Evolutionary conservation across 2,329 filamentous ascomycete species (phyloP), one percentile per base, ranked within the genome.

Genomic region (Neofusicoccum laricinum): DNA sequence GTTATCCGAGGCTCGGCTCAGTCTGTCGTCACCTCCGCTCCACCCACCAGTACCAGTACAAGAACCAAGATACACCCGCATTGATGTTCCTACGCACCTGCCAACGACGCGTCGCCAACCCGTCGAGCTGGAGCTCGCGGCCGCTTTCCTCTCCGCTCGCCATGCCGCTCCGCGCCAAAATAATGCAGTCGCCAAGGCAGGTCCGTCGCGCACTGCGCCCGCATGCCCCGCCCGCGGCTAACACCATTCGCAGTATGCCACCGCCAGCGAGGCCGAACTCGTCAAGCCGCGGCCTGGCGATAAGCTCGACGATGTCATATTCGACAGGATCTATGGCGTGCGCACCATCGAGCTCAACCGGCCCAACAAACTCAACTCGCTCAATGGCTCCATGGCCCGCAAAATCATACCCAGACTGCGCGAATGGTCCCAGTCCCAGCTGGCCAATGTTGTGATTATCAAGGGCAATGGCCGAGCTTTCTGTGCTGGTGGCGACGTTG

Each of bases 321-420:
- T 99, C 84, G 88, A 88, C 78, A 92, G 88, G 74, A 85, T 90
- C 71, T 97, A 95, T 78, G 95, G 95, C 68, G 86, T 98, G 58
- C 91, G 95, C 67, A 93, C 90, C 70, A 89, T 99, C 73, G 90
- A 97, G 80, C 90, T 99, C 70, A 99, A 99, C 82, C 89, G 95
- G 65, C 95, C 94, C 5, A 84, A 86, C 74, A 97, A 97, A 81
- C 85, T 93, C 76, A 98, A 99, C 80, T 90, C 94, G 30, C 87
- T 99, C 69, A 93, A 96, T 77, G 91, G 85, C 61, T 97, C 93
- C 65, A 99, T 99, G 96, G 91, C 90, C 67, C 87, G 91, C 72
- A 98, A 99, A 81, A 98, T 99, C 71, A 82, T 93, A 51, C 93
- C 94, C 21, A 87, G 95, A 64, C 78, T 99, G 73, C 84, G 91